Evolutionary conservation across 139 green algal species (phyloP), one percentile per base, ranked within the genome.

Genomic region (Chlamydomonas sphaeroides): DNA sequence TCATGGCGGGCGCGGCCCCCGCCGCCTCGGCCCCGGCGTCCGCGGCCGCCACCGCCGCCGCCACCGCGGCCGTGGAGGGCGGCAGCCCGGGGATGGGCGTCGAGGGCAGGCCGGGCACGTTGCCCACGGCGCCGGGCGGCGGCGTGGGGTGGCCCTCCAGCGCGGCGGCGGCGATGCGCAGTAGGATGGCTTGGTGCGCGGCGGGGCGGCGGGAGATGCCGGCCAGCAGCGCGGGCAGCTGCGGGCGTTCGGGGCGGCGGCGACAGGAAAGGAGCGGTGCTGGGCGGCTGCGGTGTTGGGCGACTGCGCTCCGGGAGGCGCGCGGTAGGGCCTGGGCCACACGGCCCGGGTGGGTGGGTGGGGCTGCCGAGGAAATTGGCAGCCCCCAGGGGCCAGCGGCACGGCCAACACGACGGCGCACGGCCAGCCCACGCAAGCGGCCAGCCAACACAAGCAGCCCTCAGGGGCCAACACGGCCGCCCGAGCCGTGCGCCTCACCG

Each of bases 181-280:
- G 86, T 45, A 92, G 79, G 32, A 97, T 95, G 25, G 85, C 82
- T 14, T 80, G 84, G 53, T 96, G 93, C 79, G 91, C 88, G 7
- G 68, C 6, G 18, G 89, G 79, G 0, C 90, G 87, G 0, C 23
- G 38, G 7, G 66, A 69, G 15, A 95, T 63, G 20, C 90, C 88
- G 2, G 38, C 2, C 35, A 96, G 85, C 76, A 96, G 86, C 48
- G 85, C 36, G 5, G 82, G 45, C 23, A 94, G 83, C 93, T 96
- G 90, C 70, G 76, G 39, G 30, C 7, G 25, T n/a, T n/a, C n/a
- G n/a, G n/a, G n/a, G n/a, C n/a, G 33, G 25, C 2, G 59, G 45
- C 30, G 30, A 36, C 17, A 17, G n/a, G n/a, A 26, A 56, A 48
- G 57, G 38, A 21, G 36, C 39, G 18, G 53, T 33, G 72, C 5